A percentile compares a stretch with the other conserved stretches of the same genome.
phyloP scores from a whole-genome alignment of 306 rosid genomes.

The Glycine latifolia region DNA sequence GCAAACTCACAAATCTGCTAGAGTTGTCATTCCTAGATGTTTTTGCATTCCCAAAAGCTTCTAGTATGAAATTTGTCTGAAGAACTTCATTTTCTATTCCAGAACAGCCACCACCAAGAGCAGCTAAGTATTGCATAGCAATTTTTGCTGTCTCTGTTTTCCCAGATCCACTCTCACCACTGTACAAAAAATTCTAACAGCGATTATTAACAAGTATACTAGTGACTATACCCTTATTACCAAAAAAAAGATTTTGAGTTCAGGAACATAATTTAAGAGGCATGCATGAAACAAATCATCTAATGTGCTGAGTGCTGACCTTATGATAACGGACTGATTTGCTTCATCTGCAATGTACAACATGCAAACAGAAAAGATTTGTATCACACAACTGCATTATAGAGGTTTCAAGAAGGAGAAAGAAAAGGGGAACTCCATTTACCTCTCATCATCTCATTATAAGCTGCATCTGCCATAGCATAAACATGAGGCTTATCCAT shows the following conservation, averaged over 20 bases:
- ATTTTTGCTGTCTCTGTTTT: constrained; percentile 92
- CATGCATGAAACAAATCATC: constrained; percentile 36
- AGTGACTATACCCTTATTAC: not conserved
- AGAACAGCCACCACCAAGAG: constrained; percentile 74
- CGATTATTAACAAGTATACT: constrained; percentile 24
- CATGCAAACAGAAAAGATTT: constrained; percentile 49
- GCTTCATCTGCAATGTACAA: constrained; percentile 74
- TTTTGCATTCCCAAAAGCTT: constrained; percentile 97
- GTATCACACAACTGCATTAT: constrained; percentile 32
- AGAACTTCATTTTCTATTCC: constrained; percentile 75
- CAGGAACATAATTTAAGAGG: not conserved
- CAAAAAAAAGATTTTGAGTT: too few species aligned
- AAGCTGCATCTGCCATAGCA: constrained; percentile 79
- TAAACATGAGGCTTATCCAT: constrained; percentile 81
- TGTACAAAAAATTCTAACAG: constrained; percentile 48
- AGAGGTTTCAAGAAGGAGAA: constrained; percentile 25
- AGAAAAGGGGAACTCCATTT: constrained; percentile 23
- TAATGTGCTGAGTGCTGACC: constrained; percentile 61
- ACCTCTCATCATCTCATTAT: constrained; percentile 90
- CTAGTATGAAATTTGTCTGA: constrained; percentile 76
- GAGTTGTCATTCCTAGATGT: constrained; percentile 85
- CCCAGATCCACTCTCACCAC: constrained; percentile 99
- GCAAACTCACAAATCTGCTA: constrained; percentile 92
- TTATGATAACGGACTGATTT: constrained; percentile 90
- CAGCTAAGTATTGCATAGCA: constrained; percentile 89